Conservation (phyloP, 441 rosid genomes). For the Erodium texanum region DNA sequence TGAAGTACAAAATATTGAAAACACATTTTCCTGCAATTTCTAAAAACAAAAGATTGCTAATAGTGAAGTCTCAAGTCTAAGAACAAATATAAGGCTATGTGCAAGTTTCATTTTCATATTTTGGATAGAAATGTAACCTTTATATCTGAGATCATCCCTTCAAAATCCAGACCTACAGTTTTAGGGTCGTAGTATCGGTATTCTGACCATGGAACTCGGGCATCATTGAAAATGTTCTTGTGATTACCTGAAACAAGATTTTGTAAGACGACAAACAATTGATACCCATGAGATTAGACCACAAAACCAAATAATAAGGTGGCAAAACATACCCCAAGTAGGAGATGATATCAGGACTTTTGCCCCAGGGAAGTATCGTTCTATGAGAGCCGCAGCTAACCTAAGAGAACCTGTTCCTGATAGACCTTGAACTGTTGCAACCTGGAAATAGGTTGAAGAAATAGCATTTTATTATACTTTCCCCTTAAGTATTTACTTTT, state of each 20-base stretch:
- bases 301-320: neutral
- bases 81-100: neutral
- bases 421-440: constrained; percentile 95
- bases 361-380: constrained; percentile 83
- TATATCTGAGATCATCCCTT: constrained; percentile 87
- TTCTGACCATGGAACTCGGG: constrained; percentile 90
- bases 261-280: neutral
- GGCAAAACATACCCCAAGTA: constrained; percentile 55
- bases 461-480: neutral
- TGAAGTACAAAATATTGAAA: neutral
- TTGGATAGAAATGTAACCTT: constrained; percentile 36
- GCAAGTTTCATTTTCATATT: constrained; percentile 1
- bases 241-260: constrained; percentile 59
- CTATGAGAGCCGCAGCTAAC: constrained; percentile 83
- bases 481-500: neutral
- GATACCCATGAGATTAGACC: neutral
- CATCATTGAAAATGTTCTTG: constrained; percentile 92
- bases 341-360: constrained; percentile 88
- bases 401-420: constrained; percentile 96
- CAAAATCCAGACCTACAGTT: constrained; percentile 96
- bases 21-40: neutral
- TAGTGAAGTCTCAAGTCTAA: neutral
- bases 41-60: no score
- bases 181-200: constrained; percentile 91
- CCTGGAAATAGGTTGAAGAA: constrained; percentile 21